phyloP scores from a whole-genome alignment of 1,139 yeast genomes.

The Suhomyces ambrosiae region DNA sequence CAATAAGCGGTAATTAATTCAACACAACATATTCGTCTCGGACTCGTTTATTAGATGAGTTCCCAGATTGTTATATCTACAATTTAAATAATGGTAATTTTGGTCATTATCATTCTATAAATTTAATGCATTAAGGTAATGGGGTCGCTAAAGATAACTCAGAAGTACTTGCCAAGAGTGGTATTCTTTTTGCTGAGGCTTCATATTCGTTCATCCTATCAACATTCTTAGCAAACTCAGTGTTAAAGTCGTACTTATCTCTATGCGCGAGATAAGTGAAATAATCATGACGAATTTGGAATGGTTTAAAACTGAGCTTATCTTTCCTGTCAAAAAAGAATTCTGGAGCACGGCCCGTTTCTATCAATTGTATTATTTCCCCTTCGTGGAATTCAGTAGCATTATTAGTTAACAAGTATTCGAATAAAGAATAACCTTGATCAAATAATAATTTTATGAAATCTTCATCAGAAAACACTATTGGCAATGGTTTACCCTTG shows the following conservation, averaged over 20 bases:
- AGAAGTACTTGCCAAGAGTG: neutral
- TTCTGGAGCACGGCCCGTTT: conserved; percentile 19
- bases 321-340: conserved; percentile 18
- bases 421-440: conserved; percentile 26
- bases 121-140: neutral
- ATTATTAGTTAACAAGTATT: conserved; percentile 33
- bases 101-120: conserved; percentile 3
- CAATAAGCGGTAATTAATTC: too few species aligned
- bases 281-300: conserved; percentile 30
- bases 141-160: neutral
- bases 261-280: conserved; percentile 18
- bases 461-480: conserved; percentile 31
- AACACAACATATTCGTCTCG: too few species aligned
- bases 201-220: conserved; percentile 2
- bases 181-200: neutral
- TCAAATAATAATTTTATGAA: conserved; percentile 28
- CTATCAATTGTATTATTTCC: conserved; percentile 27
- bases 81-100: neutral
- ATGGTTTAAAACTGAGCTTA: conserved; percentile 13
- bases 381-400: conserved; percentile 34
- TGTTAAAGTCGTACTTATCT: conserved; percentile 10
- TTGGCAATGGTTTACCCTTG: conserved; percentile 17
- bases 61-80: too few species aligned
- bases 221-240: neutral
- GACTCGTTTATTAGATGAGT: too few species aligned